Conservation (phyloP, 805 yeast species). For the Metschnikowia baotianmanensis region DNA sequence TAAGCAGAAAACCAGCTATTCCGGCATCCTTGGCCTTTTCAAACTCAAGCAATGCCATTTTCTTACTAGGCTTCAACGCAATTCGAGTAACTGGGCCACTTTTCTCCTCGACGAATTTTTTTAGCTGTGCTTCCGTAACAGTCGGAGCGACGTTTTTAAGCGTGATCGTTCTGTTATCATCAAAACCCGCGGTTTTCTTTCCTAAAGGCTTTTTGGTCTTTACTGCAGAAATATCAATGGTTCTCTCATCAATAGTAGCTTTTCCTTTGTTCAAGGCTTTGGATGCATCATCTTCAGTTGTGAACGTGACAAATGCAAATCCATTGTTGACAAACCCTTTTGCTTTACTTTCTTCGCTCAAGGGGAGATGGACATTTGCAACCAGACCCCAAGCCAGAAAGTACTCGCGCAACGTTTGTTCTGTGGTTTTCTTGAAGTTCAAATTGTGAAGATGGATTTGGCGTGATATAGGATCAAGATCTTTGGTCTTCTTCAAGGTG, state of each 20-base stretch:
- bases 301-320: slow-evolving; percentile 61
- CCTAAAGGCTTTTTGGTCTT: slow-evolving; percentile 26
- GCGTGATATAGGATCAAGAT: slow-evolving; percentile 20
- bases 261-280: slow-evolving; percentile 45
- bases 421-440: slow-evolving; percentile 43
- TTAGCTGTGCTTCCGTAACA: slow-evolving; percentile 34
- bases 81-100: slow-evolving; percentile 39
- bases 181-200: slow-evolving; percentile 16
- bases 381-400: slow-evolving; percentile 54
- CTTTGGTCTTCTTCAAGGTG: slow-evolving; percentile 26
- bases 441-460: slow-evolving; percentile 57
- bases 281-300: slow-evolving; percentile 42
- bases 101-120: slow-evolving; percentile 23
- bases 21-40: slow-evolving; percentile 47
- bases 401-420: slow-evolving; percentile 33
- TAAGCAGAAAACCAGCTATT: slow-evolving; percentile 42
- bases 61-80: slow-evolving; percentile 43
- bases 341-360: slow-evolving; percentile 29
- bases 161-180: slow-evolving; percentile 21
- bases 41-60: slow-evolving; percentile 53
- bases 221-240: slow-evolving; percentile 49
- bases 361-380: slow-evolving; percentile 51
- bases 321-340: slow-evolving; percentile 50
- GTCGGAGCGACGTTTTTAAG: slow-evolving; percentile 32
- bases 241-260: slow-evolving; percentile 43